These are phyloP conservation scores for Metschnikowia peoriensis DNA, from an alignment of 805 yeast genomes.

Conservation along the genomic window DNA sequence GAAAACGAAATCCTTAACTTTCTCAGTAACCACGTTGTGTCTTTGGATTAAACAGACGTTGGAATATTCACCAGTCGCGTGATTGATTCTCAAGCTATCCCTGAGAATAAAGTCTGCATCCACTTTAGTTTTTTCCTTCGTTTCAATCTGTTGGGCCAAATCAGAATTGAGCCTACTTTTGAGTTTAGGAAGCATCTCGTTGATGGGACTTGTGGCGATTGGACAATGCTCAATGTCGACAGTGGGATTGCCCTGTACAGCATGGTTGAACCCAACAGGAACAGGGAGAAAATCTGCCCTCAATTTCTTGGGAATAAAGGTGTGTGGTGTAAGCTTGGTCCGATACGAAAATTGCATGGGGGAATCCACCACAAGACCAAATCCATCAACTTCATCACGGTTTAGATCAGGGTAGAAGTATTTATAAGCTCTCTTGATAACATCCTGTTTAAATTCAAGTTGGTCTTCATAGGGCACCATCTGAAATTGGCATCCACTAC, in stretches of 20 bases:
- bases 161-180: conserved; percentile 14
- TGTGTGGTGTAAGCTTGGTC: conserved; percentile 44
- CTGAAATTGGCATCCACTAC: conserved; percentile 45
- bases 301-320: conserved; percentile 16
- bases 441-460: conserved; percentile 28
- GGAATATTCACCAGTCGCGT: conserved; percentile 28
- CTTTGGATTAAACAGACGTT: conserved; percentile 27
- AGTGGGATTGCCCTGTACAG: conserved; percentile 20
- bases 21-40: conserved; percentile 32
- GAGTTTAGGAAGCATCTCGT: conserved; percentile 21
- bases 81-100: conserved; percentile 31
- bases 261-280: conserved; percentile 34
- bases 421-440: conserved; percentile 33
- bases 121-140: conserved; percentile 1
- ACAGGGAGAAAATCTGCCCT: conserved; percentile 8
- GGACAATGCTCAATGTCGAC: conserved; percentile 39
- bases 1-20: conserved; percentile 33
- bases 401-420: conserved; percentile 30
- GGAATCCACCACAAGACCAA: conserved; percentile 32
- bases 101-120: conserved; percentile 28
- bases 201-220: conserved; percentile 34
- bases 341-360: conserved; percentile 40
- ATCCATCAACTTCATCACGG: conserved; percentile 3
- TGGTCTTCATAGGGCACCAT: conserved; percentile 41
- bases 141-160: conserved; percentile 7